Conservation (phyloP, 2,329 filamentous ascomycete genomes). For the Botryosphaeria dothidea region DNA sequence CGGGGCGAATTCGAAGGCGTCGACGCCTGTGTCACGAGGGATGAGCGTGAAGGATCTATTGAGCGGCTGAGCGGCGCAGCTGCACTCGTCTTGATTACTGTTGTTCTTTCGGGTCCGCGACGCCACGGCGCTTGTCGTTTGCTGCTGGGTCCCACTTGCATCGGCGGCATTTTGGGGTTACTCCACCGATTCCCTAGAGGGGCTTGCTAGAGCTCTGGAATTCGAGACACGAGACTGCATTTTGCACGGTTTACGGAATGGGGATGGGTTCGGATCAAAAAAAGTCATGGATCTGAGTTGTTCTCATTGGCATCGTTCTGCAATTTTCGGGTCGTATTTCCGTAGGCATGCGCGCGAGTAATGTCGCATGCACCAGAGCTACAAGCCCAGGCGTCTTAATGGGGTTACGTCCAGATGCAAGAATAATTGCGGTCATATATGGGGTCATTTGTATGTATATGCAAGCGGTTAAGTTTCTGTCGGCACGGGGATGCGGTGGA, state of each 20-base stretch:
- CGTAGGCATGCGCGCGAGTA: neutral
- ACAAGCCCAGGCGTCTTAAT: neutral
- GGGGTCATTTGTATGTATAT: neutral
- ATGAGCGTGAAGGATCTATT: slow-evolving; percentile 52
- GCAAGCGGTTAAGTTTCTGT: neutral
- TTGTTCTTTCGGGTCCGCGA: neutral
- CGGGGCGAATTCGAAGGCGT: slow-evolving; percentile 23
- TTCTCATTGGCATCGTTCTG: neutral
- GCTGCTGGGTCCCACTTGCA: neutral
- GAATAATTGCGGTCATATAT: neutral
- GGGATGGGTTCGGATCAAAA: neutral
- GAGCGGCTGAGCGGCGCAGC: slow-evolving; percentile 30
- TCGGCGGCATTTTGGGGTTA: neutral
- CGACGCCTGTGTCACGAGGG: slow-evolving; percentile 22
- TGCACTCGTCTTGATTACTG: neutral
- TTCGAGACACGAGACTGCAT: neutral
- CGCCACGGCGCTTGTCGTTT: slow-evolving; percentile 1
- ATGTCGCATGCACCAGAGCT: neutral
- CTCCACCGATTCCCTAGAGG: neutral
- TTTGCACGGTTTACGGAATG: neutral
- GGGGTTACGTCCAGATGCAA: neutral
- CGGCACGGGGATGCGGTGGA: neutral
- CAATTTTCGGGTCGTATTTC: neutral
- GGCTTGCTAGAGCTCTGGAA: neutral
- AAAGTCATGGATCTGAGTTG: neutral